These are phyloP conservation scores for Dactylis glomerata DNA, from an alignment of 176 grass and related monocot species.

Conservation along the genomic window DNA sequence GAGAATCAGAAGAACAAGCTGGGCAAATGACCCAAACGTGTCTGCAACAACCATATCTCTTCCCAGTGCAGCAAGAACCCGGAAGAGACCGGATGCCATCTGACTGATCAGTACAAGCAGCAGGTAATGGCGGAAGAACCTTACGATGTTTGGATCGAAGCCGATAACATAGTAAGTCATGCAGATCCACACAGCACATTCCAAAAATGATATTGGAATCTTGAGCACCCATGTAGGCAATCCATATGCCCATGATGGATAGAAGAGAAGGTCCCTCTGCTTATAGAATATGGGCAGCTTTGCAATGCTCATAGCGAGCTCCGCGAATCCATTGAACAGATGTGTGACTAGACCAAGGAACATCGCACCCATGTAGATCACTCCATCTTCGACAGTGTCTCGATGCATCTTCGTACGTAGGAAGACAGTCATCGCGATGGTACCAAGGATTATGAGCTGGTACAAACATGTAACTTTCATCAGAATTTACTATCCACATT, in stretches of 20 bases:
- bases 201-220: slow-evolving; percentile 85
- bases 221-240: slow-evolving; percentile 90
- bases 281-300: slow-evolving; percentile 95
- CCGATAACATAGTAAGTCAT: slow-evolving; percentile 96
- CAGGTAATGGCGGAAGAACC: slow-evolving; percentile 91
- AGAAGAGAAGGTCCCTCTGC: slow-evolving; percentile 90
- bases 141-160: slow-evolving; percentile 79
- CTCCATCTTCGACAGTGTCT: slow-evolving; percentile 52
- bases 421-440: slow-evolving; percentile 91
- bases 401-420: slow-evolving; percentile 74
- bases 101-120: slow-evolving; percentile 90
- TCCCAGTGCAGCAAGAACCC: slow-evolving; percentile 82
- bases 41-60: slow-evolving; percentile 97
- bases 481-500: not conserved
- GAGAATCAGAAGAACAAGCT: slow-evolving; percentile 91
- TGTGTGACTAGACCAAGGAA: slow-evolving; percentile 96
- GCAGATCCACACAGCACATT: slow-evolving; percentile 81
- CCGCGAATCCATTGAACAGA: slow-evolving; percentile 87
- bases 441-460: slow-evolving; percentile 93
- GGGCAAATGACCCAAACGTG: slow-evolving; percentile 89
- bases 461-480: not conserved
- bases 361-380: slow-evolving; percentile 82
- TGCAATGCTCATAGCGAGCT: slow-evolving; percentile 86
- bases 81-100: slow-evolving; percentile 88
- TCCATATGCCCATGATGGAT: slow-evolving; percentile 90